Conservation (phyloP, 768 basidiomycete species). For the Naganishia vishniacii region DNA sequence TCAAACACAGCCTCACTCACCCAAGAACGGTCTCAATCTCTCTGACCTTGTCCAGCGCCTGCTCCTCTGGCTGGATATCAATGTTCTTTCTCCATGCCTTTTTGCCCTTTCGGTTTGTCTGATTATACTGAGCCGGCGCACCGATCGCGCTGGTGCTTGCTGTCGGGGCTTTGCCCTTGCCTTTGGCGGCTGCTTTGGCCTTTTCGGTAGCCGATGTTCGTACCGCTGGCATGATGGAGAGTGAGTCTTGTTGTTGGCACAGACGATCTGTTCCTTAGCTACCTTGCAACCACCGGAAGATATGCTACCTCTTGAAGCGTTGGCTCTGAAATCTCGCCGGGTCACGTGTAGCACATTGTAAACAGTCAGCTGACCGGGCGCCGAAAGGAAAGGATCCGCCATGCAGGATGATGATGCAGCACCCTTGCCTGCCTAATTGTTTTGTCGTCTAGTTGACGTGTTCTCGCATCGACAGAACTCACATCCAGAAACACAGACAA, state of each 20-base stretch:
- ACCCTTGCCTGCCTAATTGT: no score
- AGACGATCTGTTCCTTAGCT: no score
- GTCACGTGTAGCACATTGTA: slow-evolving; percentile 19
- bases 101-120: slow-evolving; percentile 82
- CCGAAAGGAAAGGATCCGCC: no score
- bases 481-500: neutral
- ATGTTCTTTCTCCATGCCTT: slow-evolving; percentile 90
- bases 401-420: no score
- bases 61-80: slow-evolving; percentile 72
- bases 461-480: no score
- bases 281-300: no score
- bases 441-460: no score
- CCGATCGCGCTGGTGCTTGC: slow-evolving; percentile 34
- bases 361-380: neutral
- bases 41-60: slow-evolving; percentile 66
- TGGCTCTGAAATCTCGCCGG: slow-evolving; percentile 8
- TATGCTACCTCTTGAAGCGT: no score
- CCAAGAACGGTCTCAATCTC: slow-evolving; percentile 76
- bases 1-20: slow-evolving; percentile 53
- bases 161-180: slow-evolving; percentile 18
- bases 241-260: no score
- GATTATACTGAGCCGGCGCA: slow-evolving; percentile 51
- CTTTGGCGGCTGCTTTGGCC: slow-evolving; percentile 14
- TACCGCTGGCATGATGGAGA: slow-evolving; percentile 20
- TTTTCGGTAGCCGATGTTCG: neutral